Conservation (phyloP, 2,329 filamentous ascomycete genomes). For the Fusarium citri region DNA sequence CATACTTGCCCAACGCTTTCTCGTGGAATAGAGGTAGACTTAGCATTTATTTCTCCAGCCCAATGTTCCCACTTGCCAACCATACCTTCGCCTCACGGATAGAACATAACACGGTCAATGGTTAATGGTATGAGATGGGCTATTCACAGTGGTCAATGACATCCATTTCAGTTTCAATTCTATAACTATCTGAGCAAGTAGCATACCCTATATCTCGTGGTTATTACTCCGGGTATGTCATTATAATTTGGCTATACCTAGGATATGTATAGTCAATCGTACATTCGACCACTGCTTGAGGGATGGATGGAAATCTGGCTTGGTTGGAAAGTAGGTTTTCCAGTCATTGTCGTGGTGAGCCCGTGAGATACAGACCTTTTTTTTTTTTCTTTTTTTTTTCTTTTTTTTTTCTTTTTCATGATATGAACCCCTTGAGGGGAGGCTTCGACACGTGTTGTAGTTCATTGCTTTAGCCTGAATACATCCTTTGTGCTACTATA, state of each 20-base stretch:
- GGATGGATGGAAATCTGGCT: too few species aligned
- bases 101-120: background rate
- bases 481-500: background rate
- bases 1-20: background rate
- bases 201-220: background rate
- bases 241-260: background rate
- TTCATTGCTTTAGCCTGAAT: constrained; percentile 26
- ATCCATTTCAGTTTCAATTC: background rate
- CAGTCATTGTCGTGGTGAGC: background rate
- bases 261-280: background rate
- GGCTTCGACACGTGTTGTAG: constrained; percentile 14
- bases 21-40: background rate
- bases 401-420: too few species aligned
- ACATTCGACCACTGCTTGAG: too few species aligned
- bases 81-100: background rate
- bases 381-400: too few species aligned
- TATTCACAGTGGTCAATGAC: background rate
- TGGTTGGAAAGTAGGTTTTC: background rate
- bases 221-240: background rate
- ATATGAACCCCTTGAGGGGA: background rate
- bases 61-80: background rate
- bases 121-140: background rate
- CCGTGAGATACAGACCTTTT: background rate
- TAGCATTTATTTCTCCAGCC: background rate
- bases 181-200: background rate